These are phyloP conservation scores for Geranium brycei DNA, from an alignment of 345 rosid genomes.

Conservation along the genomic window DNA sequence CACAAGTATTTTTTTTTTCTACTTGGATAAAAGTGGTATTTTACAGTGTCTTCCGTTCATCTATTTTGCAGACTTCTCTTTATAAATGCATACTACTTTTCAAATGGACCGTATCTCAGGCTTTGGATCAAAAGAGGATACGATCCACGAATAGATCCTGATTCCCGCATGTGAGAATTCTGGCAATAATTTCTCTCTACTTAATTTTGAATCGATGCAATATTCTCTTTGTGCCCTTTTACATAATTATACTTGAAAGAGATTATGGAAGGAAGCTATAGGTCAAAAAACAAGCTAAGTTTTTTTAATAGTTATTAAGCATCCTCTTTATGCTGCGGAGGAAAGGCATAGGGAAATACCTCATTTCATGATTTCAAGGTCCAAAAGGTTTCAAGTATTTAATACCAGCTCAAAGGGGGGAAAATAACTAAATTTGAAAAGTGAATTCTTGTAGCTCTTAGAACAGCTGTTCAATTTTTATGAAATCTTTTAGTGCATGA, in stretches of 20 bases:
- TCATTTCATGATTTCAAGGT: too few relatives aligned
- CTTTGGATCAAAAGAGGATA: constrained; percentile 97
- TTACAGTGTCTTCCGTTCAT: constrained; percentile 8
- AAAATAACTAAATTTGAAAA: too few relatives aligned
- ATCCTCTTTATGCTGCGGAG: too few relatives aligned
- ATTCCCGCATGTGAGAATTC: constrained; percentile 73
- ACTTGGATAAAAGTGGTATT: not conserved
- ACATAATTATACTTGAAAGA: not conserved
- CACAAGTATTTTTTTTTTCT: not conserved
- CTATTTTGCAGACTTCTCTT: constrained; percentile 54
- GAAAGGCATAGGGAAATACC: too few relatives aligned
- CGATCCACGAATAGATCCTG: constrained; percentile 93
- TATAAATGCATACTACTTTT: constrained; percentile 80
- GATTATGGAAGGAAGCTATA: too few relatives aligned
- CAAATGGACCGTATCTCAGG: constrained; percentile 73
- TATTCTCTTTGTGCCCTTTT: not conserved
- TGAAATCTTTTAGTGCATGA: too few relatives aligned
- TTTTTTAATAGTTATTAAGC: too few relatives aligned
- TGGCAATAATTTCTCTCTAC: not conserved
- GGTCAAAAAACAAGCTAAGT: too few relatives aligned
- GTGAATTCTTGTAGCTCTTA: too few relatives aligned
- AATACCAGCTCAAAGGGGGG: too few relatives aligned
- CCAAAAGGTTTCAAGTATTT: too few relatives aligned
- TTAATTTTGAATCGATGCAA: not conserved
- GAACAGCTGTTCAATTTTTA: too few relatives aligned